phyloP scores from a whole-genome alignment of 108 stramenopile species.

The Skeletonema grethae region DNA sequence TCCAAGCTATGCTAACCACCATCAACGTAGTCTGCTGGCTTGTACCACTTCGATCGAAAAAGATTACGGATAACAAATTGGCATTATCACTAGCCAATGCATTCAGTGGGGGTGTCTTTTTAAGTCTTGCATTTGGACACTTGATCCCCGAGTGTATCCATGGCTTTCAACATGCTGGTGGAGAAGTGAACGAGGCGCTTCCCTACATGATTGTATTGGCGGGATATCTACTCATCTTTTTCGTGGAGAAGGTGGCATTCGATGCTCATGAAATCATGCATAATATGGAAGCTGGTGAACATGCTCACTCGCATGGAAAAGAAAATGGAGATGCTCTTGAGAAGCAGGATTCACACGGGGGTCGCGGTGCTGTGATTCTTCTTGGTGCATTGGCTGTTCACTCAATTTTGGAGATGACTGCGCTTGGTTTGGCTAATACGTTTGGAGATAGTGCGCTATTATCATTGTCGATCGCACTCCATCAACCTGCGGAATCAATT shows the following conservation, averaged over 20 bases:
- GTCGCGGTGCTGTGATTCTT: conserved; percentile 91
- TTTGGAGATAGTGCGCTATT: conserved; percentile 89
- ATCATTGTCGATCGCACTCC: conserved; percentile 91
- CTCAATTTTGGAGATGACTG: conserved; percentile 94
- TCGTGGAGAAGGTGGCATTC: conserved; percentile 97
- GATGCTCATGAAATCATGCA: conserved; percentile 89
- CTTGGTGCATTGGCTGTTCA: conserved; percentile 94
- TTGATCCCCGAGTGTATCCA: conserved; percentile 94
- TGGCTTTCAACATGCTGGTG: conserved; percentile 65
- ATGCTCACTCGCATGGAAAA: conserved; percentile 35
- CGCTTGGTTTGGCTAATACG: conserved; percentile 86
- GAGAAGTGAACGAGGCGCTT: conserved; percentile 70
- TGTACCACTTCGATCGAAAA: conserved; percentile 78
- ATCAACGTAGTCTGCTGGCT: conserved; percentile 93
- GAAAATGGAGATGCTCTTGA: conserved; percentile 17
- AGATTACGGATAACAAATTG: conserved; percentile 80
- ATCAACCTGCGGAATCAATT: conserved; percentile 97
- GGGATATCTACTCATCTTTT: conserved; percentile 94
- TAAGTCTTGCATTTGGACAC: conserved; percentile 95
- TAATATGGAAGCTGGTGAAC: conserved; percentile 69
- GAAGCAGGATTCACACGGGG: conserved; percentile 29
- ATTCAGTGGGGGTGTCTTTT: conserved; percentile 96
- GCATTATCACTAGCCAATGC: conserved; percentile 90
- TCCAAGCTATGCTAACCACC: conserved; percentile 82
- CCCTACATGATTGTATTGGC: conserved; percentile 82